phyloP scores from a whole-genome alignment of 2,329 filamentous ascomycete genomes.

The Aspergillus sp. region DNA sequence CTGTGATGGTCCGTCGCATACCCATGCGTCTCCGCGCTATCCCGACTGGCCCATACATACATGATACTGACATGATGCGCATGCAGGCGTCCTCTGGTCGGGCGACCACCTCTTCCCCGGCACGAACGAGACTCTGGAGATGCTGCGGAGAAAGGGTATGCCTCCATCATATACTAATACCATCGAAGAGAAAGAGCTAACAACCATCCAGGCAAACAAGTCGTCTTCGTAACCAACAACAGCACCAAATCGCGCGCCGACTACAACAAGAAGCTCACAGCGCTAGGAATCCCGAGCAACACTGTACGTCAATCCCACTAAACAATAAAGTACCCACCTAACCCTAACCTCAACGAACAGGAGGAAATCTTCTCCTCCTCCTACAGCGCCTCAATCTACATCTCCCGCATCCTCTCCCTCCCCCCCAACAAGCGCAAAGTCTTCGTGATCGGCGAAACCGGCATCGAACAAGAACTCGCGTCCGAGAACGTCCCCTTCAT shows the following conservation, averaged over 20 bases:
- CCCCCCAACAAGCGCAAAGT: conserved; percentile 84
- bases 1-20: conserved; percentile 75
- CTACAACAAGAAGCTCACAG: conserved; percentile 87
- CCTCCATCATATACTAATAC: too few relatives aligned
- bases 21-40: conserved; percentile 1
- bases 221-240: conserved; percentile 98
- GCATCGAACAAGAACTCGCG: conserved; percentile 84
- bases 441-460: conserved; percentile 86
- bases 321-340: not conserved
- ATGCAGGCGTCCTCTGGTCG: conserved; percentile 88
- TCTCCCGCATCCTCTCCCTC: conserved; percentile 84
- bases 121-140: conserved; percentile 79
- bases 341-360: conserved; percentile 34
- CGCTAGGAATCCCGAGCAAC: conserved; percentile 74
- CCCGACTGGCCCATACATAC: not conserved
- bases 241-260: conserved; percentile 93
- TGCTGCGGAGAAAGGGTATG: conserved; percentile 77
- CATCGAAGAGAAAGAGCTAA: too few relatives aligned
- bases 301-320: conserved; percentile 47
- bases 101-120: conserved; percentile 87
- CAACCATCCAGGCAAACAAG: conserved; percentile 71
- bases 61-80: conserved; percentile 32
- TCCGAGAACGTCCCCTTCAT: conserved; percentile 78
- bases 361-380: conserved; percentile 96
- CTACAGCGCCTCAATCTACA: conserved; percentile 95